A percentile compares a stretch with the other conserved stretches of the same genome.
phyloP scores from a whole-genome alignment of 192 early-diverging fungal genomes.

The Borealophlyctis nickersoniae region DNA sequence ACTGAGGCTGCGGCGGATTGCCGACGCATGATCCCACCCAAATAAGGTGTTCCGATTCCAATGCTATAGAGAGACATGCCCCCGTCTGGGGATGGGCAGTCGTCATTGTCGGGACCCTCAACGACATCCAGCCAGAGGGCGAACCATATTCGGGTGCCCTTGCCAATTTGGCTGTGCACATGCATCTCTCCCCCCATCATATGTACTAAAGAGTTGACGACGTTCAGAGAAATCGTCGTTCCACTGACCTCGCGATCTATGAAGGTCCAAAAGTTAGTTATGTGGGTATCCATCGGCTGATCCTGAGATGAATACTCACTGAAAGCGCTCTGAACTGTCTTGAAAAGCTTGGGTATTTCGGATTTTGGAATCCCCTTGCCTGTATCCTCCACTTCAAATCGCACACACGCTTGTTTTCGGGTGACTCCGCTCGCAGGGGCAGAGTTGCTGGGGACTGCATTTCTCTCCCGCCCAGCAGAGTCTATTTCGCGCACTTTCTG shows the following conservation, averaged over 20 bases:
- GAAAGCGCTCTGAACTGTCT: constrained; percentile 11
- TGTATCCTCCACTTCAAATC: constrained; percentile 28
- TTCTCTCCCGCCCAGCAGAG: too few relatives aligned
- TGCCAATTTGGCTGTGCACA: constrained; percentile 2
- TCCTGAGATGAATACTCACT: background rate
- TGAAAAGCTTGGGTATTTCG: constrained; percentile 17
- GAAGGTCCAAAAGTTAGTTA: constrained; percentile 4
- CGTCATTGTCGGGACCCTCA: too few relatives aligned
- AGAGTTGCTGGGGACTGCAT: too few relatives aligned
- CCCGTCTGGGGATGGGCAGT: too few relatives aligned
- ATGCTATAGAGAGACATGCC: too few relatives aligned
- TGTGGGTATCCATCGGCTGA: background rate
- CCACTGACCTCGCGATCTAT: constrained; percentile 18
- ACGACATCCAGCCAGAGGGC: constrained; percentile 18
- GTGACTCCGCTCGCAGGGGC: too few relatives aligned
- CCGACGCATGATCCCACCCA: too few relatives aligned
- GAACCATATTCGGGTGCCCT: constrained; percentile 18
- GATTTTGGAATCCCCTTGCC: constrained; percentile 11
- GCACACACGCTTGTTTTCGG: constrained; percentile 12
- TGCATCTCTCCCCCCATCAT: constrained; percentile 23
- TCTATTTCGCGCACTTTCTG: too few relatives aligned
- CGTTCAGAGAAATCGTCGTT: constrained; percentile 20
- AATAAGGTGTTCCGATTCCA: too few relatives aligned
- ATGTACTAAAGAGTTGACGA: constrained; percentile 17
- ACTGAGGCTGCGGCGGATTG: too few relatives aligned